Base-by-base conservation (phyloP, 2,329 filamentous ascomycete genomes). In the Ilyonectria sp. region DNA sequence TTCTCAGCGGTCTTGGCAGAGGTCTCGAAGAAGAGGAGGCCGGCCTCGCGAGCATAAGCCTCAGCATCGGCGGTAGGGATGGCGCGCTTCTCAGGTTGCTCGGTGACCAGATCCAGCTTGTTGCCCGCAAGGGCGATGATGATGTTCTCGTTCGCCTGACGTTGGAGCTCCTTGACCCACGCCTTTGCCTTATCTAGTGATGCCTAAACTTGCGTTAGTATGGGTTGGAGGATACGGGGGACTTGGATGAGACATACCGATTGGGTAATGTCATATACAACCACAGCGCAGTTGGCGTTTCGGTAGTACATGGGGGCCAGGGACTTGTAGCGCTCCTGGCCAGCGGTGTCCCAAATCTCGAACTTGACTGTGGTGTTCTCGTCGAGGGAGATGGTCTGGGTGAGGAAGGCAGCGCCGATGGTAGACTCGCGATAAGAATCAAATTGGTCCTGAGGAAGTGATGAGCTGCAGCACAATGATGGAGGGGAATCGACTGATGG, bases 191-290 rank as follows among this genome's bases (percentile, higher is more conserved):
- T 99, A 84, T 99, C 97, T 78, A 99, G 87, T 54, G 96, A 99
- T 72, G 95, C 90, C 96, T 99, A 68, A 55, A 44, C 33, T 52
- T 15, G 35, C 35, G 62, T 77, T 65, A 76, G 65, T 29, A 55
- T 61, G 46, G 33, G 50, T 33, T 52, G n/a, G 29, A 67, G 0
- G 19, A n/a, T 33, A 52, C 17, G 37, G 10, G 10, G 21, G n/a
- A 21, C 29, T 13, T 17, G 46, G 35, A 54, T 19, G 60, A 35
- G 56, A 84, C 93, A 70, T 91, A 99, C 96, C 74, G 96, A 94
- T 89, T 99, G 96, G 79, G 96, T 99, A 79, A 99, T 98, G 84
- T 99, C 96, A 84, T 99, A 99, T 74, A 99, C 96, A 55, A 99
- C 95, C 35, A 99, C 95, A 66, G 97, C 96, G 85, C 96, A 98